Percentiles rank a stretch among this genome's conserved stretches.
Evolutionary conservation across 352 stramenopile species (phyloP).

Genomic region (Globisporangium nodosum): DNA sequence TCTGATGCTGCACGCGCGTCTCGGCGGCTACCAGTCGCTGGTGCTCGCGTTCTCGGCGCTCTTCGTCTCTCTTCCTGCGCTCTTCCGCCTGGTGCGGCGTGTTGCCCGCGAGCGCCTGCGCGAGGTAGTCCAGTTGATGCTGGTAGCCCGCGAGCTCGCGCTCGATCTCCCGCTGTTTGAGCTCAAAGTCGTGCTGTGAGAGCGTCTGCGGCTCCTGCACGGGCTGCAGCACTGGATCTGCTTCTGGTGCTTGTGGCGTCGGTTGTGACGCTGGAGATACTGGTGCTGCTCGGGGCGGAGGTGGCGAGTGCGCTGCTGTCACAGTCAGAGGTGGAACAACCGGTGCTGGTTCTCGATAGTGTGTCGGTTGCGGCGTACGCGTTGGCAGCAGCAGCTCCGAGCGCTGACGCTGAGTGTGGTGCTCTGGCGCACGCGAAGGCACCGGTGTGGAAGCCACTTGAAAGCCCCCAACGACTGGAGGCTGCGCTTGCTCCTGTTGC

Average conservation of each 20-base stretch:
- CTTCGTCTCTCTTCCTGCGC: constrained; percentile 37
- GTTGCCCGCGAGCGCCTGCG: constrained; percentile 46
- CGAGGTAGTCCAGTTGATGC: constrained; percentile 52
- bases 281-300: not conserved
- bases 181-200: constrained; percentile 26
- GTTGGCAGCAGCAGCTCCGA: not conserved
- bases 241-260: not conserved
- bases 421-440: not conserved
- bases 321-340: no score
- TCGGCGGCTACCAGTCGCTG: constrained; percentile 38
- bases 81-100: constrained; percentile 63
- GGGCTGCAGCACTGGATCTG: not conserved
- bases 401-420: not conserved
- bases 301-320: no score
- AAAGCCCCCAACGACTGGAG: not conserved
- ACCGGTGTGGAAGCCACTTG: not conserved
- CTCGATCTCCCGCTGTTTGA: constrained; percentile 28
- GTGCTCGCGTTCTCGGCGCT: constrained; percentile 44
- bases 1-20: constrained; percentile 38
- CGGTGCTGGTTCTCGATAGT: no score
- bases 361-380: not conserved
- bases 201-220: constrained; percentile 3
- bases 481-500: not conserved
- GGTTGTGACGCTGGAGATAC: not conserved
- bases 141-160: constrained; percentile 36